Evolutionary conservation across 768 basidiomycete genomes (phyloP), one percentile per base, ranked within the genome.

Genomic region (Calocera viscosa): DNA sequence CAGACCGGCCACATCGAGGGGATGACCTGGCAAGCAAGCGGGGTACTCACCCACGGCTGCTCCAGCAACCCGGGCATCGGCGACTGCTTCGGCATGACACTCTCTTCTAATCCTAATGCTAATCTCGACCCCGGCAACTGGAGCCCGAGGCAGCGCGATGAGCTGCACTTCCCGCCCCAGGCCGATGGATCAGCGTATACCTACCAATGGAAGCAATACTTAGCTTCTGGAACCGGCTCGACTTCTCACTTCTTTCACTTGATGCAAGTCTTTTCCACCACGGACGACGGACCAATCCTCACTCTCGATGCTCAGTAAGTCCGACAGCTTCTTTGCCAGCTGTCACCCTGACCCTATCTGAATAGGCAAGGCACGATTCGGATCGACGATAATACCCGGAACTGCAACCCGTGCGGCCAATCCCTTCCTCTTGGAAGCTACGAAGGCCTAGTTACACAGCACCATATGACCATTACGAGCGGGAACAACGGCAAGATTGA

Each of bases 221-320:
- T 38, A 10, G 64, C 40, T 24, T 19, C 64, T 35, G 35, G 40
- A 24, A 38, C 40, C 40, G 34, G n/a, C 22, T 64, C 64, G 34
- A 38, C 64, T 32, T 64, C 40, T 22, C 64, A 64, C 19, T 67
- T 67, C 66, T 67, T 67, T 53, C 66, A 67, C 35, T 19, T 47
- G 19, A 67, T 67, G 66, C 66, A 67, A 43, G 60, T 67, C 16
- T 66, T 60, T 26, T 60, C 53, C 26, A 60, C 53, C 26, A 7
- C 2, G 53, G 53, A 60, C 30, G 26, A 19, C 30, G 53, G 53
- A 8, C 53, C 53, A 32, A 60, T 60, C 30, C 5, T 60, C 3
- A 32, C 53, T 2, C 26, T 60, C 8, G 53, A 60, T 30, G 53
- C 53, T 5, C 53, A 60, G 53, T 60, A 19, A 60, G 53, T 60